Evolutionary conservation across 306 rosid species (phyloP).

Genomic region (Rosa chinensis): DNA sequence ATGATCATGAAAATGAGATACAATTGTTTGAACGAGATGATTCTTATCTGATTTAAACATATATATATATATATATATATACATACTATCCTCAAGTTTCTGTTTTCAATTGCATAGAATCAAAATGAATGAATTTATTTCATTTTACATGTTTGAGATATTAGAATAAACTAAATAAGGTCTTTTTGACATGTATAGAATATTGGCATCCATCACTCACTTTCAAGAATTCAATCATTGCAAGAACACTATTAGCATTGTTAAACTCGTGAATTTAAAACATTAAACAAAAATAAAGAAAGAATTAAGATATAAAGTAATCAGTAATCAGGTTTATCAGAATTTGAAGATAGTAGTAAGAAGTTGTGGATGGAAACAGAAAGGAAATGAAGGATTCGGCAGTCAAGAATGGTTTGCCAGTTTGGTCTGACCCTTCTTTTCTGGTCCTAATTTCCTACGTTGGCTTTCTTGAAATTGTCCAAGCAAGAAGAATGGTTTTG

Average conservation of each 20-base stretch:
- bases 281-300: not conserved
- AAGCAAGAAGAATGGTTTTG: not conserved
- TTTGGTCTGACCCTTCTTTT: not conserved
- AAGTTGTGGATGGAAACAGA: not conserved
- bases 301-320: not conserved
- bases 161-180: not conserved
- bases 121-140: not conserved
- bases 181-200: no score
- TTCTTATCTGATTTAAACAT: not conserved
- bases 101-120: not conserved
- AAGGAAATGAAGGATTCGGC: not conserved
- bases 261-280: not conserved
- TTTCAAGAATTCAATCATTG: not conserved
- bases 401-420: constrained; percentile 6
- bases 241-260: not conserved
- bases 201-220: not conserved
- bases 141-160: no score
- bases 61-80: no score
- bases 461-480: not conserved
- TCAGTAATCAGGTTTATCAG: not conserved
- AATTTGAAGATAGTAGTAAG: not conserved
- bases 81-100: not conserved
- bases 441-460: not conserved
- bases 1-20: not conserved
- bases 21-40: not conserved